Evolutionary conservation across 129 eudicot species (phyloP).

Genomic region (Artemisia annua): DNA sequence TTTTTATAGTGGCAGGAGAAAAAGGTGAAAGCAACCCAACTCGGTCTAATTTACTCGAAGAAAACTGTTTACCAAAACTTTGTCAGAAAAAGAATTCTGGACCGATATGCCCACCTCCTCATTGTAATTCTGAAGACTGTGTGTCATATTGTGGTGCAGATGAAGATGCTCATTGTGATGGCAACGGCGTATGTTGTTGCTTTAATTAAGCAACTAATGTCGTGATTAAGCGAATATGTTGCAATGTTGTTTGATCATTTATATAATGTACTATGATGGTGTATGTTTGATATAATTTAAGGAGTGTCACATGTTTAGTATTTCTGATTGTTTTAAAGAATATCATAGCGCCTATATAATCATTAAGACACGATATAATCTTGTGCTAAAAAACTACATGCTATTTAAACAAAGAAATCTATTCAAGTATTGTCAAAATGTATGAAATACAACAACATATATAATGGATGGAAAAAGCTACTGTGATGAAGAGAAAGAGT

Average conservation of each 20-base stretch:
- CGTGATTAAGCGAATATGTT: neutral
- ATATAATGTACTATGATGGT: no score
- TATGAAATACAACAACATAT: neutral
- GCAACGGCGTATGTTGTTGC: neutral
- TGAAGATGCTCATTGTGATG: neutral
- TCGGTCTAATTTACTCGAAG: neutral
- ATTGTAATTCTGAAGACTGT: neutral
- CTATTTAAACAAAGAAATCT: no score
- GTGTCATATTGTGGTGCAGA: neutral
- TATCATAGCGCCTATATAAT: no score
- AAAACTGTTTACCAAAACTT: neutral
- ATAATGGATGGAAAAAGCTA: neutral
- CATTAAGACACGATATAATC: no score
- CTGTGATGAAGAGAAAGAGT: neutral
- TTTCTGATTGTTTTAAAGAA: no score
- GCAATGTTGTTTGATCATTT: neutral
- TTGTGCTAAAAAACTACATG: no score
- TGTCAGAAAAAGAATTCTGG: neutral
- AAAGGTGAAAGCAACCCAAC: neutral
- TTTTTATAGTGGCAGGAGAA: neutral
- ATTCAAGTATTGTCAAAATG: neutral
- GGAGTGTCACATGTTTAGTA: no score
- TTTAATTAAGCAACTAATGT: neutral
- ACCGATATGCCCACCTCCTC: neutral
- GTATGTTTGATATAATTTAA: no score